Evolutionary conservation across 176 grass and related monocot species (phyloP).

Genomic region (Canna indica): DNA sequence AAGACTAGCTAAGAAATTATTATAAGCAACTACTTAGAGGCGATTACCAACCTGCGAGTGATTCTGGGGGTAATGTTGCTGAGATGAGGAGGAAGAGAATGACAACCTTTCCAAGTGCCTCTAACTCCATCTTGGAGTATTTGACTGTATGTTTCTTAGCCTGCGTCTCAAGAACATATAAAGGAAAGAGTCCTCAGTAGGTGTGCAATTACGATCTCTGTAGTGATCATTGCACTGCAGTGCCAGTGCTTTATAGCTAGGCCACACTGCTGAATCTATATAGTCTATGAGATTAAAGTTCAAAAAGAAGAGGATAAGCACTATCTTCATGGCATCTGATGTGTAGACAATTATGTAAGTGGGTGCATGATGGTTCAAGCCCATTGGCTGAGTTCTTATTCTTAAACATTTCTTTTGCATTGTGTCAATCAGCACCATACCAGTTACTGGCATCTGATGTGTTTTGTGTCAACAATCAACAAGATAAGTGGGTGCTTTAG

Average conservation of each 20-base stretch:
- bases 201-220: background rate
- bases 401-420: no score
- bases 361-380: background rate
- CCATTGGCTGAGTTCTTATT: background rate
- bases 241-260: background rate
- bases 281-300: background rate
- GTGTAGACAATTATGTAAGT: constrained; percentile 5
- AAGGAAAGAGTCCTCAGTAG: background rate
- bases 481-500: background rate
- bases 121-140: background rate
- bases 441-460: background rate
- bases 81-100: background rate
- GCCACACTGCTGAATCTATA: background rate
- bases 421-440: background rate
- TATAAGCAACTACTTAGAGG: background rate
- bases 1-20: background rate
- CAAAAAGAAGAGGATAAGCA: background rate
- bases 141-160: background rate
- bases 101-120: background rate
- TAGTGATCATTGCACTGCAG: background rate
- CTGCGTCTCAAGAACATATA: background rate
- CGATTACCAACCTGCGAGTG: background rate
- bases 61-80: background rate
- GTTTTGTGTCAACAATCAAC: no score
- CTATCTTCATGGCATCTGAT: background rate